Base-by-base conservation (phyloP, 139 green algal genomes). In the Raphidocelis subcapitata region DNA sequence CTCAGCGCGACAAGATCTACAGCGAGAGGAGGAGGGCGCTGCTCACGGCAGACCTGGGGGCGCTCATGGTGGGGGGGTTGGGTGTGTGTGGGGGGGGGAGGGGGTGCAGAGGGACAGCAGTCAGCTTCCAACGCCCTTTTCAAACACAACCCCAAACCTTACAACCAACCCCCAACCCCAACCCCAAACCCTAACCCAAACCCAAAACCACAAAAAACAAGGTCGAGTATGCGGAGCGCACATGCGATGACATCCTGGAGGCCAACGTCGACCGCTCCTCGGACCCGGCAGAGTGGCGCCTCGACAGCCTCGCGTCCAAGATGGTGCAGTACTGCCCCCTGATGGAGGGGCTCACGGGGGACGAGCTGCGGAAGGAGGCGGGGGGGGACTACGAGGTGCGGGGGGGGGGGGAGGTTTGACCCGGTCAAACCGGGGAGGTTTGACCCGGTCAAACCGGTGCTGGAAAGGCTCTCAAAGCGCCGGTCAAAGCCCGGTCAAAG, bases 201-300 rank as follows among this genome's bases (percentile, higher is more conserved):
- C n/a, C n/a, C n/a, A n/a, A n/a, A n/a, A n/a, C n/a, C n/a, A n/a
- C n/a, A n/a, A n/a, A n/a, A n/a, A n/a, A n/a, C n/a, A n/a, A n/a
- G n/a, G n/a, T 93, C 2, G 94, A 98, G 83, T 98, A 98, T 72
- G 91, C 96, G 0, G 91, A 97, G 80, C 80, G 86, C 46, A 99
- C 95, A 18, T 88, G 96, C 36, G 94, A 99, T 71, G 96, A 99
- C 81, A 98, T 99, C 74, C 74, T 99, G 37, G 88, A 99, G 85
- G 94, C 94, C 49, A 98, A 98, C 81, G 76, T 98, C 5, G 85
- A 96, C 67, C 62, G 77, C 3, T 67, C 74, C 5, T 52, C 86
- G 21, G 84, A 90, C 3, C 73, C 81, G 20, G 71, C 89, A 18
- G 83, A 96, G 70, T 99, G 95, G 95, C 68, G 77, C 12, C 73